Evolutionary conservation across 2,329 filamentous ascomycete species (phyloP).

Genomic region (Spiromastix sp.): DNA sequence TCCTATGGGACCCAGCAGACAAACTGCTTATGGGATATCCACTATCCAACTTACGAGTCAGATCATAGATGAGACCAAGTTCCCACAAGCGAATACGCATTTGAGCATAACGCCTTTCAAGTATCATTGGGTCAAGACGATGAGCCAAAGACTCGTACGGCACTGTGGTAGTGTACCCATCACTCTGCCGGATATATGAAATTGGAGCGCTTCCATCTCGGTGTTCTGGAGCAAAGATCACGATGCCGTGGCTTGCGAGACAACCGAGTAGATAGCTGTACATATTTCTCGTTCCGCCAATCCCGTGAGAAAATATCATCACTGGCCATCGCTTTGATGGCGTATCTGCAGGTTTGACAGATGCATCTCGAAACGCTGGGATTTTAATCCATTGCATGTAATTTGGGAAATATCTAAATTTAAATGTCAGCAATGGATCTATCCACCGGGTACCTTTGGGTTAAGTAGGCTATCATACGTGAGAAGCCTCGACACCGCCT

Average conservation of each 20-base stretch:
- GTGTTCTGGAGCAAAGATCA: slow-evolving; percentile 74
- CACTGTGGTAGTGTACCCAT: slow-evolving; percentile 20
- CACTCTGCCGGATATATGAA: slow-evolving; percentile 53
- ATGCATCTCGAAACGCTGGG: slow-evolving; percentile 34
- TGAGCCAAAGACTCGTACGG: slow-evolving; percentile 42
- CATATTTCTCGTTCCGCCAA: slow-evolving; percentile 70
- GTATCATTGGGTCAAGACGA: slow-evolving; percentile 53
- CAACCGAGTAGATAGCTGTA: slow-evolving; percentile 77
- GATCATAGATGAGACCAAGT: slow-evolving; percentile 59
- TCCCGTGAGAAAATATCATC: slow-evolving; percentile 75
- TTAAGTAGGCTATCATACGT: slow-evolving; percentile 21
- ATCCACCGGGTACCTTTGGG: neutral
- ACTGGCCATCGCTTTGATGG: slow-evolving; percentile 59
- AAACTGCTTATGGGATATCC: slow-evolving; percentile 26
- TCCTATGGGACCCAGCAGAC: slow-evolving; percentile 18
- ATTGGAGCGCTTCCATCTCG: slow-evolving; percentile 70
- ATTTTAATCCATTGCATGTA: slow-evolving; percentile 19
- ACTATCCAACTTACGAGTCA: slow-evolving; percentile 55
- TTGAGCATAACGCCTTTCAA: slow-evolving; percentile 58
- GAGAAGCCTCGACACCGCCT: slow-evolving; percentile 33
- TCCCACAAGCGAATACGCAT: slow-evolving; percentile 71
- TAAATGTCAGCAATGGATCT: slow-evolving; percentile 8
- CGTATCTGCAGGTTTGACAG: slow-evolving; percentile 41
- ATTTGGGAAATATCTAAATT: too few species aligned
- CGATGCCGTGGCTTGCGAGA: slow-evolving; percentile 67